Evolutionary conservation across 805 yeast genomes (phyloP), one percentile per base, ranked within the genome.

Genomic region (Ascoidea asiatica): DNA sequence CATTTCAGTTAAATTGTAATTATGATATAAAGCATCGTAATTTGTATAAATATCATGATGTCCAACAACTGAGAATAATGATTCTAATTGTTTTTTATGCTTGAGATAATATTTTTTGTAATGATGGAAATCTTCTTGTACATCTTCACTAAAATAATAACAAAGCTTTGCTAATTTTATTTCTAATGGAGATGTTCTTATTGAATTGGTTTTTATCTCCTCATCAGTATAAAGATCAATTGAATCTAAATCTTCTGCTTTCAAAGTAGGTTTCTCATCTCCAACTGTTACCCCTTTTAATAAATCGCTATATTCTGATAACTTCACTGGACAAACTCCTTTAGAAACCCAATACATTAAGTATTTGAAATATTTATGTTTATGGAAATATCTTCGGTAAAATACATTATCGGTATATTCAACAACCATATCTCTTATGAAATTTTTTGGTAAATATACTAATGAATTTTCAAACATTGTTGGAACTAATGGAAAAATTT

Each of bases 311-410:
- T 29, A 29, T 29, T 29, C 15, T 8, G 15, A 11, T 11, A 29
- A 15, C 8, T 15, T 29, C 8, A 29, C 35, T 11, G 35, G 35
- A 53, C 75, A 70, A 6, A 64, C 50, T 20, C 57, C 53, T 50
- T 70, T 67, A 4, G 71, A 64, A 3, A 72, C 73, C 77, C 76
- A 72, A 35, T 70, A 50, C 19, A 60, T 57, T 43, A 71, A 58
- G 46, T 69, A 72, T n/a, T 51, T 44, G 48, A 67, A 72, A 52
- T 59, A 70, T 43, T 66, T 64, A 49, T 65, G 63, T 39, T 58
- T 53, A 44, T 46, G 52, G 43, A 52, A 48, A 35, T 50, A 51
- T 39, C 45, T 45, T 17, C 49, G 45, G 20, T 39, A 59, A 39
- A 51, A 53, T 19, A 53, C 58, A 51, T 40, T 62, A 51, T 46